These are phyloP conservation scores for Metrosideros polymorpha DNA, from an alignment of 441 rosid genomes.

Conservation along the genomic window DNA sequence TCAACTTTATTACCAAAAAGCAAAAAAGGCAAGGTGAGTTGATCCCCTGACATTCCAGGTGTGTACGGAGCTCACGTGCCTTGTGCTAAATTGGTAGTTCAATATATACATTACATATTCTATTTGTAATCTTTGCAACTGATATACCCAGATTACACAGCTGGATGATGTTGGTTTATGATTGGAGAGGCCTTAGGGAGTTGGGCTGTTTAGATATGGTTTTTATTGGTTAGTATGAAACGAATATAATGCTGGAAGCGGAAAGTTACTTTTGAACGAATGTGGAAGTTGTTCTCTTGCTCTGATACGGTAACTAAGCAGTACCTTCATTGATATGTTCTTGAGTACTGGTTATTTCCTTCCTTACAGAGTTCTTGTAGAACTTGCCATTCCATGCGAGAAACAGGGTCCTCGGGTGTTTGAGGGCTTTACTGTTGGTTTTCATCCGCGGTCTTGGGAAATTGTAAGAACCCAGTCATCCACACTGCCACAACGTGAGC, in stretches of 20 bases:
- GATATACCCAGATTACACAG: neutral
- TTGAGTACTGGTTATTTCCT: neutral
- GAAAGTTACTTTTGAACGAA: neutral
- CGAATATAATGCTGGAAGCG: neutral
- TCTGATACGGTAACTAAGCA: neutral
- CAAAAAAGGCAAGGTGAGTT: neutral
- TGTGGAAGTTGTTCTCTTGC: neutral
- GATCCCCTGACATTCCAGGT: neutral
- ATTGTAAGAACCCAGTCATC: conserved; percentile 39
- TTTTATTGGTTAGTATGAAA: neutral
- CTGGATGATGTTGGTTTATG: neutral
- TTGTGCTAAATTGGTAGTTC: neutral
- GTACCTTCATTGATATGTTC: neutral
- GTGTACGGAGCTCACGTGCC: neutral
- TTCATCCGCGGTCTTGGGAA: conserved; percentile 94
- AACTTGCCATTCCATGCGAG: conserved; percentile 85
- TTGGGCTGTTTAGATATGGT: neutral
- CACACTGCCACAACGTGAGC: neutral
- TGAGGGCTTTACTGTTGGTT: conserved; percentile 88
- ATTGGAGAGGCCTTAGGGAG: neutral
- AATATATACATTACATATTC: neutral
- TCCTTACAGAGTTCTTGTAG: conserved; percentile 49
- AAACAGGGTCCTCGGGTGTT: conserved; percentile 74
- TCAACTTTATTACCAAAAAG: neutral
- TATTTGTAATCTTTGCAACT: neutral